A percentile compares a stretch with the other conserved stretches of the same genome.
phyloP scores from a whole-genome alignment of 371 early-diverging fungal genomes.

The Syncephalastrum contaminatum region DNA sequence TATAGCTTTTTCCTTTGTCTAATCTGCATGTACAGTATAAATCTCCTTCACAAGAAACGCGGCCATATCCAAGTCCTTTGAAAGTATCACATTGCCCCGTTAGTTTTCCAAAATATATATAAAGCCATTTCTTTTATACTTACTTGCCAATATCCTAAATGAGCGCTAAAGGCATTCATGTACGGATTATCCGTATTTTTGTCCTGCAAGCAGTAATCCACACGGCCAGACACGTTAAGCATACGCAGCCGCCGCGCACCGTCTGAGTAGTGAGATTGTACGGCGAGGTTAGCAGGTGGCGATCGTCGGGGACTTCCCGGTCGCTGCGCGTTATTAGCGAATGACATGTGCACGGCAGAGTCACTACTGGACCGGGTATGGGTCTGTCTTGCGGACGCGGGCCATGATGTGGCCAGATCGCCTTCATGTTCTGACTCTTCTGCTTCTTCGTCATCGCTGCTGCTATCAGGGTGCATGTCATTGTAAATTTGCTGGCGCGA shows the following conservation, averaged over 20 bases:
- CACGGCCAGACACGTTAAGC: slow-evolving; percentile 69
- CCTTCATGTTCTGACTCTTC: slow-evolving; percentile 9
- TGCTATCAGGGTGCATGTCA: slow-evolving; percentile 25
- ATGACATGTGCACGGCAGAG: slow-evolving; percentile 15
- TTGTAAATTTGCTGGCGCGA: slow-evolving; percentile 42
- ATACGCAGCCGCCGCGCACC: slow-evolving; percentile 49
- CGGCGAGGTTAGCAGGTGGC: slow-evolving; percentile 25
- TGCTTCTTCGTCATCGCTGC: slow-evolving; percentile 16
- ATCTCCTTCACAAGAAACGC: slow-evolving; percentile 59
- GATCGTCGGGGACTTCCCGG: slow-evolving; percentile 13
- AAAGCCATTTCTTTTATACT: neutral
- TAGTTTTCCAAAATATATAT: neutral
- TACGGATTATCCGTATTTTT: slow-evolving; percentile 80
- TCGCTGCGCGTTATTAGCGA: neutral
- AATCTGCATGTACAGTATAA: slow-evolving; percentile 23
- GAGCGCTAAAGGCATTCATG: slow-evolving; percentile 70
- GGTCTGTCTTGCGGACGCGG: neutral
- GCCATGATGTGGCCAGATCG: slow-evolving; percentile 7
- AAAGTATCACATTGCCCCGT: neutral
- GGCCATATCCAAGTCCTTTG: slow-evolving; percentile 62
- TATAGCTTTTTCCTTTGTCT: neutral
- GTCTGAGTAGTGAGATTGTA: slow-evolving; percentile 25
- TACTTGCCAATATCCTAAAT: slow-evolving; percentile 77
- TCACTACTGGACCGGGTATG: slow-evolving; percentile 33
- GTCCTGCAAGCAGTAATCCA: slow-evolving; percentile 81